Evolutionary conservation across 257 asterid species (phyloP).

Genomic region (Vinca minor): DNA sequence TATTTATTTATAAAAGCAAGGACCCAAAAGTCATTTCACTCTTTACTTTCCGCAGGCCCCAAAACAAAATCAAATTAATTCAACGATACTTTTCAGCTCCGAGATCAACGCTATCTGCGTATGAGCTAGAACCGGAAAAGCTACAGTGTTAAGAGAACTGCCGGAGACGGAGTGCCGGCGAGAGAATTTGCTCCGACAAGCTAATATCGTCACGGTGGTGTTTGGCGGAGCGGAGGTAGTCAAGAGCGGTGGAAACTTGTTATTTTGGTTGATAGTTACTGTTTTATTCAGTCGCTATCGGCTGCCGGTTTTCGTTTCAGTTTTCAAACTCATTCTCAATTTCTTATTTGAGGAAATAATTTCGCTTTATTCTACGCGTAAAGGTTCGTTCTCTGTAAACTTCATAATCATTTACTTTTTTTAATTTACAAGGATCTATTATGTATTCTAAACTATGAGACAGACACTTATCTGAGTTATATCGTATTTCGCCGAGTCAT

Average conservation of each 20-base stretch:
- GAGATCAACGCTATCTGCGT: background rate
- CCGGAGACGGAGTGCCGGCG: background rate
- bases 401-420: background rate
- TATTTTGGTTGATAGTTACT: conserved; percentile 12
- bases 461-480: no score
- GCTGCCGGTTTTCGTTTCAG: conserved; percentile 8
- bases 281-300: conserved; percentile 13
- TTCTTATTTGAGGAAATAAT: conserved; percentile 10
- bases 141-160: background rate
- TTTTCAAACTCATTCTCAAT: conserved; percentile 11
- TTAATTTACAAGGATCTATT: no score
- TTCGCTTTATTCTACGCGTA: conserved; percentile 24
- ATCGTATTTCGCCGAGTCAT: no score
- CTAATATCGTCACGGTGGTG: background rate
- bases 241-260: background rate
- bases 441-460: no score
- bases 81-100: background rate
- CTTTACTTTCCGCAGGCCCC: background rate
- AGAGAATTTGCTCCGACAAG: background rate
- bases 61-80: background rate
- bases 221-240: background rate
- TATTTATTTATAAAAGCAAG: conserved; percentile 3
- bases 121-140: background rate
- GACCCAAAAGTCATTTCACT: conserved; percentile 9
- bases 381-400: conserved; percentile 26